Base-by-base conservation (phyloP, 441 rosid species). In the Corymbia calophylla region DNA sequence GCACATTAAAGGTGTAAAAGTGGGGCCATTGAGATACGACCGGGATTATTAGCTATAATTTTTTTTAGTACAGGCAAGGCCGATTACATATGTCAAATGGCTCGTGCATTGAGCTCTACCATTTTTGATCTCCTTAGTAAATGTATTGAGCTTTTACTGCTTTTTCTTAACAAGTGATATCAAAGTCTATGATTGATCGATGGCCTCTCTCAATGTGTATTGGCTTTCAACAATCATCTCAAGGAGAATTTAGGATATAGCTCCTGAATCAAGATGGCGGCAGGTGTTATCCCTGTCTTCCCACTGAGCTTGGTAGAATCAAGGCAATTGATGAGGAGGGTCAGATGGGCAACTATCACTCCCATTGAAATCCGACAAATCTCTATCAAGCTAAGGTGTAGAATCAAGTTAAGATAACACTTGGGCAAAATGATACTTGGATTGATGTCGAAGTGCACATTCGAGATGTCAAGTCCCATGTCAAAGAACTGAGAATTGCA, bases 251-350 rank as follows among this genome's bases (percentile, higher is more conserved):
- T 56, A 21, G 29, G 29, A 56, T 23, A 29, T 56, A 56, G 0
- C 62, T 56, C 62, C 29, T 0, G 13, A 56, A 56, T 56, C 29
- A 56, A 56, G 62, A 39, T 5, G 44, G 62, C 29, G 13, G 10
- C 29, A 0, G 29, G 29, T 23, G 14, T 23, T 58, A 29, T 58
- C 62, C 62, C 29, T 58, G 25, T 9, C 29, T 58, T 58, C 14
- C 1, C 0, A 29, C 13, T 23, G 0, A 5, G 62, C 0, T 5
- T 0, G 6, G 62, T 56, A 29, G 0, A 6, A 58, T 58, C 3
- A 0, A 23, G 62, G 29, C 62, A 9, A 56, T 56, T 4, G 62
- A 56, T 29, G 23, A 23, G 62, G 62, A 25, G 58, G 29, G 2
- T 4, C 29, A 1, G 5, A 56, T 56, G 29, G 62, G 29, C 13